These are phyloP conservation scores for Linnemannia schmuckeri DNA, from an alignment of 192 early-diverging fungal genomes.

Conservation along the genomic window DNA sequence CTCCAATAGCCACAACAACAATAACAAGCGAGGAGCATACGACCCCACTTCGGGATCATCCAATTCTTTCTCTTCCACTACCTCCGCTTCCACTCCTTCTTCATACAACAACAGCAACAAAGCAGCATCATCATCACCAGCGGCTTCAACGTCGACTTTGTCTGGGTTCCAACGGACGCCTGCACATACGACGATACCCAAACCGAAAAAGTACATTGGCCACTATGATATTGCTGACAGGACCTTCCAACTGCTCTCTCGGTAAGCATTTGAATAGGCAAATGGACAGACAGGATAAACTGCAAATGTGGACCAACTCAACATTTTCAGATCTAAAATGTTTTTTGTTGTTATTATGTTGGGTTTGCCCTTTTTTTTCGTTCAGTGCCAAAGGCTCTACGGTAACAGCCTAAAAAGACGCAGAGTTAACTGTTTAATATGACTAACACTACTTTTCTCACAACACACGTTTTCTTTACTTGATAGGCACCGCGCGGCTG, in stretches of 20 bases:
- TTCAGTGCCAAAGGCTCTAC: not conserved
- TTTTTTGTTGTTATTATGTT: not conserved
- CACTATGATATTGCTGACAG: conserved; percentile 57
- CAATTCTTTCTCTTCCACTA: not conserved
- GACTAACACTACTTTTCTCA: not conserved
- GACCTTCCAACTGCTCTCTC: conserved; percentile 52
- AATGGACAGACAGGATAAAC: too few species aligned
- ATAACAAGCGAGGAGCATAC: not conserved
- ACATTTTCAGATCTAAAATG: not conserved
- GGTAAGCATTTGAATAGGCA: conserved; percentile 19
- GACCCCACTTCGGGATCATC: not conserved
- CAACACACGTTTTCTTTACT: not conserved
- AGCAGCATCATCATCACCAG: not conserved
- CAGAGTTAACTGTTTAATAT: not conserved
- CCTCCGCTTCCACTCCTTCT: not conserved
- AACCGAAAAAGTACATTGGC: conserved; percentile 46
- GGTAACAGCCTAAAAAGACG: not conserved
- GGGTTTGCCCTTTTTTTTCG: not conserved
- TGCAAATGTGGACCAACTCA: not conserved
- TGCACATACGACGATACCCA: conserved; percentile 5
- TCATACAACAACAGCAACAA: not conserved
- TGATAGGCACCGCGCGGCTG: conserved; percentile 50
- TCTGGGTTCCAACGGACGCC: conserved; percentile 11
- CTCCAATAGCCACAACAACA: not conserved
- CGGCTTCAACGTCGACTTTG: not conserved